Evolutionary conservation across 169 alveolate genomes (phyloP).

Genomic region (Eimeria mitis): DNA sequence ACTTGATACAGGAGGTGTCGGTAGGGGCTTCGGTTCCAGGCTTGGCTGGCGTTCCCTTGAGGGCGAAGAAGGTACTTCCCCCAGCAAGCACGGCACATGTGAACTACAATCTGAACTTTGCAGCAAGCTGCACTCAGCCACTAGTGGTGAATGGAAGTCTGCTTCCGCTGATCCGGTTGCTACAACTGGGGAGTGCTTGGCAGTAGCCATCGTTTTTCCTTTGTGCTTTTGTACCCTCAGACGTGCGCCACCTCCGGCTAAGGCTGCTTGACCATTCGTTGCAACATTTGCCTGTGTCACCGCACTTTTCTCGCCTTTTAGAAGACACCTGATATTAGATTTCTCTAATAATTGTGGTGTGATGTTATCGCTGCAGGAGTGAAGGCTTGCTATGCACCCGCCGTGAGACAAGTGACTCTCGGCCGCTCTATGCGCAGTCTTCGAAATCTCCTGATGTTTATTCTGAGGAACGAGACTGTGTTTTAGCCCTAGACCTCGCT

Average conservation of each 20-base stretch:
- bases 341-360: background rate
- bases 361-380: background rate
- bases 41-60: background rate
- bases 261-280: background rate
- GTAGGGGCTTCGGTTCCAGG: background rate
- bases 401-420: background rate
- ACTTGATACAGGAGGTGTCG: background rate
- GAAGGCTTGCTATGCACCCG: background rate
- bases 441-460: background rate
- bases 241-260: background rate
- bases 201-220: background rate
- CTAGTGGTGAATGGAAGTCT: slow-evolving; percentile 19
- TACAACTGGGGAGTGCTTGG: background rate
- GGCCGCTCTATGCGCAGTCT: background rate
- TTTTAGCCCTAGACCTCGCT: background rate
- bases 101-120: background rate
- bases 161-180: background rate
- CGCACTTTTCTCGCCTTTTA: background rate
- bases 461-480: background rate
- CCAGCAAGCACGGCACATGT: background rate
- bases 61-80: background rate
- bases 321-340: background rate
- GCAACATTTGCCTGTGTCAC: background rate
- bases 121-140: background rate
- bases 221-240: background rate